phyloP scores from a whole-genome alignment of 805 yeast genomes.

The Candida maltosa region DNA sequence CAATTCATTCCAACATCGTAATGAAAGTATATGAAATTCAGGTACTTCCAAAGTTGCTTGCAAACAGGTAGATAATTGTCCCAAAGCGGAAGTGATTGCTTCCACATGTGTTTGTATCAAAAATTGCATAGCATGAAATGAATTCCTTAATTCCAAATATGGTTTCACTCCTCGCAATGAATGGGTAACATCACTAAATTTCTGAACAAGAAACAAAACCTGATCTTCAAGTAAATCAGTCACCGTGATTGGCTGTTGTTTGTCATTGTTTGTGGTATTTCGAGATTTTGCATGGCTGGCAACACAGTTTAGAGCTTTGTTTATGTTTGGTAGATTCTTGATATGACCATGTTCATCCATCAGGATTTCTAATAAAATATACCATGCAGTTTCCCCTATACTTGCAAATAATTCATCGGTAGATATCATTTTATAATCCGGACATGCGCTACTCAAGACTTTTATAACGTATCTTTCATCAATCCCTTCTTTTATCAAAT shows the following conservation, averaged over 20 bases:
- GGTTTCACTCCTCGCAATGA: constrained; percentile 71
- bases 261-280: constrained; percentile 13
- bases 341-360: constrained; percentile 24
- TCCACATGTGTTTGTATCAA: constrained; percentile 57
- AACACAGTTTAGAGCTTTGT: constrained; percentile 41
- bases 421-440: constrained; percentile 35
- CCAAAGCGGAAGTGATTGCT: constrained; percentile 54
- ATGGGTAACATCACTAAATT: constrained; percentile 75
- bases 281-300: too few species aligned
- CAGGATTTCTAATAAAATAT: constrained; percentile 28
- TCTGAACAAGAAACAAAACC: constrained; percentile 72
- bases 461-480: constrained; percentile 49
- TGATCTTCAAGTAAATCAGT: constrained; percentile 45
- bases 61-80: constrained; percentile 82
- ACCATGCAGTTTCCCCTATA: constrained; percentile 39
- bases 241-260: constrained; percentile 10
- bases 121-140: constrained; percentile 71
- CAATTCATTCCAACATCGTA: constrained; percentile 67
- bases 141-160: constrained; percentile 64
- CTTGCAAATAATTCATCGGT: constrained; percentile 33
- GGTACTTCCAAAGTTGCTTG: constrained; percentile 71
- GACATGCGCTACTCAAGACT: constrained; percentile 52
- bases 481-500: constrained; percentile 50
- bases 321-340: constrained; percentile 21
- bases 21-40: constrained; percentile 56